phyloP scores from a whole-genome alignment of 805 yeast species.

The Brettanomyces custersianus region DNA sequence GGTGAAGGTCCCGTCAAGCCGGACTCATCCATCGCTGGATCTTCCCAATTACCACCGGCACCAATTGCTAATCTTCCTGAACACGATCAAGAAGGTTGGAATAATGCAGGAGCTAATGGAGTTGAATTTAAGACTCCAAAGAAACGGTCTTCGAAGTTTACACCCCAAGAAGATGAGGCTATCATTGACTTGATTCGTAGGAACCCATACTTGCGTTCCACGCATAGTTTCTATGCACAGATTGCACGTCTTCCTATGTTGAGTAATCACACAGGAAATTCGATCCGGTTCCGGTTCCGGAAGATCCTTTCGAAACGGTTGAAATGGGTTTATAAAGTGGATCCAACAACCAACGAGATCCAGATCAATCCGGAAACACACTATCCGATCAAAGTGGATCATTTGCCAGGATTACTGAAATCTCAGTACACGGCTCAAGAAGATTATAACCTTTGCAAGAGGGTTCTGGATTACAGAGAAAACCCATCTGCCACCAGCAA shows the following conservation, averaged over 20 bases:
- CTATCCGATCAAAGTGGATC: constrained; percentile 29
- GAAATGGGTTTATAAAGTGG: constrained; percentile 40
- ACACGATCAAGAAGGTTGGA: neutral
- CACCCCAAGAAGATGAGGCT: constrained; percentile 53
- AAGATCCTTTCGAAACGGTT: constrained; percentile 32
- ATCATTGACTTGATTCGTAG: constrained; percentile 60
- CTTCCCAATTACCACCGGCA: neutral
- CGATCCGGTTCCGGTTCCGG: constrained; percentile 57
- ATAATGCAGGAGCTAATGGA: neutral
- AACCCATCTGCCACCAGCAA: constrained; percentile 7
- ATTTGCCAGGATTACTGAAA: constrained; percentile 44
- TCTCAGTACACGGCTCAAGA: constrained; percentile 61
- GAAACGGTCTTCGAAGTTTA: constrained; percentile 38
- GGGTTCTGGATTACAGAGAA: constrained; percentile 15
- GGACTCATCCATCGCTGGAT: neutral
- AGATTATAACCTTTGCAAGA: constrained; percentile 49
- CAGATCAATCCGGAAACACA: constrained; percentile 32
- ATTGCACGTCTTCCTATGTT: constrained; percentile 42
- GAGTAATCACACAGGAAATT: constrained; percentile 65
- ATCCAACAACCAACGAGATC: constrained; percentile 32
- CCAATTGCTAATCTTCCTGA: neutral
- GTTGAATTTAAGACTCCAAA: constrained; percentile 20
- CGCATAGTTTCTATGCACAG: constrained; percentile 57
- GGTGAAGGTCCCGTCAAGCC: neutral
- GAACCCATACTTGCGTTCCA: constrained; percentile 58